Evolutionary conservation across 768 basidiomycete species (phyloP), one percentile per base, ranked within the genome.

Genomic region (Psilocybe tampanensis): DNA sequence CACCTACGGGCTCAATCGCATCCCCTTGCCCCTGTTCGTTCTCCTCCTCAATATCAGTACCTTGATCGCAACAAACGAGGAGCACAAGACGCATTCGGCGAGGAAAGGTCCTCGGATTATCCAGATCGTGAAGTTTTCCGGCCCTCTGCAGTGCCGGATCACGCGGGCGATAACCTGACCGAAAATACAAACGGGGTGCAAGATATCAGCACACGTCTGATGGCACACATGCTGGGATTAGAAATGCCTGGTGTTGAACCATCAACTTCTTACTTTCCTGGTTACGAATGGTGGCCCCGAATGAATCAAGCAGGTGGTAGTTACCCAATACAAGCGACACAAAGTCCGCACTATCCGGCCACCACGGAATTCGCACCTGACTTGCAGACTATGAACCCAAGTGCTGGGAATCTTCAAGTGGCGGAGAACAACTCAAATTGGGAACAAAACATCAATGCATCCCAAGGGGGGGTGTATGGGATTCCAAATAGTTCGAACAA

Each of bases 151-250:
- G 55, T 51, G 12, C 33, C 62, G 8, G 51, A 60, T 29, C 49
- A 54, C 17, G 24, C 60, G 48, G 47, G 61, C 60, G 47, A 69
- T 63, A 54, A 68, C 52, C 45, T 63, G 61, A 63, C 64, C 57
- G 66, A 65, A 47, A 55, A 55, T 52, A 68, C 70, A 58, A 72
- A 71, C 29, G 86, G 84, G 34, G 82, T 86, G 24, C 86, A 88
- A 64, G 86, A 86, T 59, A 73, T 88, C 54, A 82, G 81, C 59
- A 82, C 81, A 32, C 79, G 84, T 45, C 78, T 88, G 55, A 87
- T 88, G 86, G 86, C 86, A 13, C 84, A 87, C 63, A 88, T 88
- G 86, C 71, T 88, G 21, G 86, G 86, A 15, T 69, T 88, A 21
- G 84, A 87, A 66, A 77, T 87, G 57, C 84, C 84, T 44, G 86